Evolutionary conservation across 2,329 filamentous ascomycete species (phyloP), one percentile per base, ranked within the genome.

Genomic region (Colletotrichum musicola): DNA sequence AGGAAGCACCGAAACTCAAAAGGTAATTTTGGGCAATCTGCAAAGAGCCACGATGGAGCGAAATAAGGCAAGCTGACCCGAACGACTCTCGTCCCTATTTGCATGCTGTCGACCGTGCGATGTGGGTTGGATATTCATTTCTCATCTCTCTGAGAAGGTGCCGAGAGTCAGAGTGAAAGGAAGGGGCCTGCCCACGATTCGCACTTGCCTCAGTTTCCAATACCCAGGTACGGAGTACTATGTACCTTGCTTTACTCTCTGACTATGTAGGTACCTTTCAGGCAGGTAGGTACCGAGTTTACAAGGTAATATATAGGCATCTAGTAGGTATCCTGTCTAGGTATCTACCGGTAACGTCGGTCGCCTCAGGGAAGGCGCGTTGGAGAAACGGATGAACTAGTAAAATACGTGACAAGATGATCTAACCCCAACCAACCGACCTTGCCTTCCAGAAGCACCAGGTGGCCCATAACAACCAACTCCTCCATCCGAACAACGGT

Each of bases 401-500:
- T 42, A 54, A 22, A 54, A 22, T 59, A 47, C 25, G 22, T 49
- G 27, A 47, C 35, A 46, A 13, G 27, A 38, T 30, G 16, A 53
- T 25, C 20, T n/a, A 13, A 40, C n/a, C 46, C n/a, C 16, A 18
- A 49, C 12, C 4, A 20, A 20, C 16, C 20, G 7, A 4, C 44
- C 13, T 46, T 46, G 16, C 10, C 44, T 16, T 46, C 30, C 46
- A 51, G 16, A 42, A 7, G 22, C 22, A 25, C 22, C 22, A 25
- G 20, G 6, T 12, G 9, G 13, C 9, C 13, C 10, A n/a, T 25
- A 9, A 42, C 16, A 20, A 38, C 49, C 16, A 20, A 38, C 49
- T 22, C 30, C 54, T 54, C 40, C 65, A 42, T 67, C 65, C 46
- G 62, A 59, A 68, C 65, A 40, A 63, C 18, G 7, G 30, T 35